phyloP scores from a whole-genome alignment of 1,139 yeast species.

The Hansenula lynferdii region DNA sequence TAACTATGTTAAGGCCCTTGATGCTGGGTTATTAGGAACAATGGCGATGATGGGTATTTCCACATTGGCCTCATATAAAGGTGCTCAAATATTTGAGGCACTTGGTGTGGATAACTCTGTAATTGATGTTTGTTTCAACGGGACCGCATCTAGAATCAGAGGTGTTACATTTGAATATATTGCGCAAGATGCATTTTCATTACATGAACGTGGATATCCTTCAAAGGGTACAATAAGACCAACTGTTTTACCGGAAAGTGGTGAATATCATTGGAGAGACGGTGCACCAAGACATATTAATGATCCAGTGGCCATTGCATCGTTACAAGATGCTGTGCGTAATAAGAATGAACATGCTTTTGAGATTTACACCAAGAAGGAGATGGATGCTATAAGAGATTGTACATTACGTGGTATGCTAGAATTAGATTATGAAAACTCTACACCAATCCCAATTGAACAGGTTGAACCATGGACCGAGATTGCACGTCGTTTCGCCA shows the following conservation, averaged over 20 bases:
- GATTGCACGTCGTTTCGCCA: conserved; percentile 92
- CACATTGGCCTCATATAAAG: conserved; percentile 94
- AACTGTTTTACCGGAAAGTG: conserved; percentile 76
- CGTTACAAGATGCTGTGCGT: conserved; percentile 94
- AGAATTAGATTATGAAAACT: conserved; percentile 75
- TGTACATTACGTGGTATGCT: conserved; percentile 93
- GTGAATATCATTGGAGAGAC: conserved; percentile 98
- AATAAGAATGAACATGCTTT: conserved; percentile 93
- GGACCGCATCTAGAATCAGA: conserved; percentile 94
- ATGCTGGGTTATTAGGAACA: conserved; percentile 90
- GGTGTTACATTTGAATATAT: conserved; percentile 95
- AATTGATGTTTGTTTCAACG: conserved; percentile 92
- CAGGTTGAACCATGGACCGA: conserved; percentile 99
- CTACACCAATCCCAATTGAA: conserved; percentile 82
- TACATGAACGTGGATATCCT: conserved; percentile 93
- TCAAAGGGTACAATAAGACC: conserved; percentile 68
- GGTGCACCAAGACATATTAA: conserved; percentile 96
- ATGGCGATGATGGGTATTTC: conserved; percentile 99
- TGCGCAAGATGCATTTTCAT: conserved; percentile 92
- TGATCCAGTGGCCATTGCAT: conserved; percentile 93
- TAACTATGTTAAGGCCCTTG: conserved; percentile 79
- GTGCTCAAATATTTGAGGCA: conserved; percentile 98
- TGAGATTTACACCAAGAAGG: conserved; percentile 84
- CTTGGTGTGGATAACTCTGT: conserved; percentile 94
- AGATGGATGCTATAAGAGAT: conserved; percentile 85